Percentiles rank a stretch among this genome's conserved stretches.
Evolutionary conservation across 495 filamentous ascomycete species (phyloP).

Genomic region (Xylaria telfairii): DNA sequence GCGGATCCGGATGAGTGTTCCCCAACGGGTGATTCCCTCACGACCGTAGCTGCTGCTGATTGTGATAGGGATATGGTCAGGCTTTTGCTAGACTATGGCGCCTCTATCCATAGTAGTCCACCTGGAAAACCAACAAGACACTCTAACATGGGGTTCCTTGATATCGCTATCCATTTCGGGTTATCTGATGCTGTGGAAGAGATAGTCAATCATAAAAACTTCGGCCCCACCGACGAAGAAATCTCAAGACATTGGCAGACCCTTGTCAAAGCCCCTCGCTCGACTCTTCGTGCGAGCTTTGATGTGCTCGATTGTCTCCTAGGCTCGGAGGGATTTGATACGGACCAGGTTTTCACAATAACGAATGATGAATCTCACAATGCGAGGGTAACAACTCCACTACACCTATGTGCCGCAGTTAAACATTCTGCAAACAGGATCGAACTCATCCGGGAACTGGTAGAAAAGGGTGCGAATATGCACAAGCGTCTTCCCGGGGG

Average conservation of each 20-base stretch:
- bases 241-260: slow-evolving; percentile 20
- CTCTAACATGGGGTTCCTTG: slow-evolving; percentile 16
- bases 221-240: slow-evolving; percentile 19
- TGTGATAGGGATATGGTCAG: neutral
- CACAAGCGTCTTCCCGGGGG: neutral
- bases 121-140: neutral
- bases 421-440: neutral
- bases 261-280: neutral
- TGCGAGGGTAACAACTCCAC: neutral
- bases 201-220: slow-evolving; percentile 19
- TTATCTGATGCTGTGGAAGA: neutral
- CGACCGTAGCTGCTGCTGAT: neutral
- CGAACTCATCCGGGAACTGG: neutral
- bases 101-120: slow-evolving; percentile 22
- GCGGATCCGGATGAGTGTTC: slow-evolving; percentile 26
- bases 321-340: neutral
- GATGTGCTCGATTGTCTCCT: neutral
- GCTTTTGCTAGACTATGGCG: slow-evolving; percentile 29
- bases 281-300: neutral
- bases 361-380: neutral
- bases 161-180: slow-evolving; percentile 26
- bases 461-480: neutral
- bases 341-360: neutral
- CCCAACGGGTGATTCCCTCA: neutral
- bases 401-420: neutral